phyloP scores from a whole-genome alignment of 1,284 basidiomycete genomes.

The Cryptococcus hybrid region DNA sequence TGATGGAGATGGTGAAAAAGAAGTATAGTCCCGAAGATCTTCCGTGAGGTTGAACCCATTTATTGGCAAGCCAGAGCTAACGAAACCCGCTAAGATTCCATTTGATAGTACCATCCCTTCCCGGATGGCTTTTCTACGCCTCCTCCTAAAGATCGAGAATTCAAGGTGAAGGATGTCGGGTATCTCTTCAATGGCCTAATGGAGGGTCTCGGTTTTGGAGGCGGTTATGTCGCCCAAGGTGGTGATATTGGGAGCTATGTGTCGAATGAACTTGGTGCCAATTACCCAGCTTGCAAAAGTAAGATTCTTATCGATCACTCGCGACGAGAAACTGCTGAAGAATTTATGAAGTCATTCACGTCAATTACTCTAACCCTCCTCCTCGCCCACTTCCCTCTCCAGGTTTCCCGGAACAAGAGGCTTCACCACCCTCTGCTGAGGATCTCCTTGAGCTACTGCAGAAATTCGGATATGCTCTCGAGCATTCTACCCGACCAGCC shows the following conservation, averaged over 20 bases:
- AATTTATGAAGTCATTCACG: background rate
- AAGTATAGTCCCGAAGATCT: slow-evolving; percentile 28
- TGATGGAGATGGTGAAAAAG: slow-evolving; percentile 26
- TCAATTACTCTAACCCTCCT: background rate
- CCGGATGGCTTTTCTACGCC: slow-evolving; percentile 42
- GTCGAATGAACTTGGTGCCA: slow-evolving; percentile 20
- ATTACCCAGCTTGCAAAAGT: slow-evolving; percentile 25
- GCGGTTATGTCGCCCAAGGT: slow-evolving; percentile 44
- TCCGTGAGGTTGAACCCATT: slow-evolving; percentile 25
- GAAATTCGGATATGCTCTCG: slow-evolving; percentile 20
- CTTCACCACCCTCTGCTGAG: background rate
- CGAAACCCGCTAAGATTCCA: slow-evolving; percentile 17
- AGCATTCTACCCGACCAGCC: slow-evolving; percentile 46
- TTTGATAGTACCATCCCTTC: slow-evolving; percentile 35
- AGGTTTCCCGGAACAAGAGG: no score
- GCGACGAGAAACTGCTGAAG: no score
- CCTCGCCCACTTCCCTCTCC: no score
- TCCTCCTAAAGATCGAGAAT: slow-evolving; percentile 38
- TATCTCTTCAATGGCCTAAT: slow-evolving; percentile 41
- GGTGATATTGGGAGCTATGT: slow-evolving; percentile 44
- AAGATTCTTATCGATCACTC: background rate
- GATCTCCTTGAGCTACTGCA: background rate
- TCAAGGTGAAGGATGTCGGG: slow-evolving; percentile 33
- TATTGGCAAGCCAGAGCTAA: background rate
- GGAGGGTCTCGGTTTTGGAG: slow-evolving; percentile 42